phyloP scores from a whole-genome alignment of 2,329 filamentous ascomycete genomes.

The Aspergillus unguis region DNA sequence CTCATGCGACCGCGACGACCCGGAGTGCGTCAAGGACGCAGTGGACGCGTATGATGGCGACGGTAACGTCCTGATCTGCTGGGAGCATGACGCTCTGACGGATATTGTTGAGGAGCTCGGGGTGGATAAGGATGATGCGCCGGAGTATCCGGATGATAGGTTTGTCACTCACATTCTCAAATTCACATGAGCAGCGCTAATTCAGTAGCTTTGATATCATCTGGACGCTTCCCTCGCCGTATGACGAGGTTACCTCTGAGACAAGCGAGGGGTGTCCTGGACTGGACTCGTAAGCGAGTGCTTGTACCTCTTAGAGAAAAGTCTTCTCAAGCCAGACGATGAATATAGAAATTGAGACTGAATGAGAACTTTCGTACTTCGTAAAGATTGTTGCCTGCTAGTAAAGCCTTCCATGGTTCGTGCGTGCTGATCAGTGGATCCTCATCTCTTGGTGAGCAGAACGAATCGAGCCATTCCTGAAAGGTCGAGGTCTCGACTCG shows the following conservation, averaged over 20 bases:
- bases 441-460: too few species aligned
- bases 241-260: slow-evolving; percentile 44
- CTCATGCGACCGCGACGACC: slow-evolving; percentile 56
- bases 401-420: too few species aligned
- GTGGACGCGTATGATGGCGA: slow-evolving; percentile 48
- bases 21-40: slow-evolving; percentile 51
- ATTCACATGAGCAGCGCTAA: background rate
- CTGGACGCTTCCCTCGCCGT: slow-evolving; percentile 55
- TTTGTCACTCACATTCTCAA: too few species aligned
- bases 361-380: too few species aligned
- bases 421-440: too few species aligned
- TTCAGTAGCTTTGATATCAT: slow-evolving; percentile 50
- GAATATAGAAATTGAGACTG: too few species aligned
- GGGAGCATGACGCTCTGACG: slow-evolving; percentile 56
- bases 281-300: slow-evolving; percentile 38
- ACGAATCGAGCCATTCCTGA: too few species aligned
- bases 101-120: slow-evolving; percentile 54
- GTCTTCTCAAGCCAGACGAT: too few species aligned
- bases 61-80: slow-evolving; percentile 61
- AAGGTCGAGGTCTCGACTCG: too few species aligned
- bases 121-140: slow-evolving; percentile 45
- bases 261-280: slow-evolving; percentile 55
- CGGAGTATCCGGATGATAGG: slow-evolving; percentile 50
- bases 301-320: too few species aligned
- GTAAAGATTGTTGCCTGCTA: too few species aligned